Evolutionary conservation across 23 red algal species (phyloP).

Genomic region (Pyropia haitanensis): DNA sequence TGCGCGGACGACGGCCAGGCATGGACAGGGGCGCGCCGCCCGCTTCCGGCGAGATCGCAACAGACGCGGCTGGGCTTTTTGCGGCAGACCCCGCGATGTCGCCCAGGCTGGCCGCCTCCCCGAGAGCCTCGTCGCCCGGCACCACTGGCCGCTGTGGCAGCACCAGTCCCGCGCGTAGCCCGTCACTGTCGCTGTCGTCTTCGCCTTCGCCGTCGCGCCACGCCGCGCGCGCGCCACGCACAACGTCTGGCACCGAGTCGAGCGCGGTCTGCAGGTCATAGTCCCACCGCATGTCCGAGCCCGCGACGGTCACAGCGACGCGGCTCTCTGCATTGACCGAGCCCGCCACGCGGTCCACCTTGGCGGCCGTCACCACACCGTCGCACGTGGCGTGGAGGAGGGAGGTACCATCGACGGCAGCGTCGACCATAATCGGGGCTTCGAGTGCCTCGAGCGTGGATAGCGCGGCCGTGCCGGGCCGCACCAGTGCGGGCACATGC

Average conservation of each 20-base stretch:
- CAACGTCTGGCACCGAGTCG: constrained; percentile 14
- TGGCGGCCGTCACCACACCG: constrained; percentile 11
- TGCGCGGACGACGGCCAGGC: background rate
- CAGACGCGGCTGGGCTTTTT: too few relatives aligned
- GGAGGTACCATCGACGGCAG: constrained; percentile 35
- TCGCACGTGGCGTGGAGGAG: background rate
- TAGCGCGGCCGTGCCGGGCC: constrained; percentile 1
- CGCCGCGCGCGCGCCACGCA: background rate
- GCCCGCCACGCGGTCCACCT: constrained; percentile 30
- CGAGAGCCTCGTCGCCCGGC: background rate
- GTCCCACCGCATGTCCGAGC: constrained; percentile 39
- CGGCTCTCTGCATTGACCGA: constrained; percentile 11
- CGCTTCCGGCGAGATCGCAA: too few relatives aligned
- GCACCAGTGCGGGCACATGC: constrained; percentile 6
- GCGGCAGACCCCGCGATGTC: too few relatives aligned
- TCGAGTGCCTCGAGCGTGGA: constrained; percentile 11
- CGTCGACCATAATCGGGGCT: constrained; percentile 40
- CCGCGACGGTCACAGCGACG: constrained; percentile 11
- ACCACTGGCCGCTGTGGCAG: background rate
- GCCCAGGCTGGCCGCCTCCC: background rate
- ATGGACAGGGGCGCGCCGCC: background rate
- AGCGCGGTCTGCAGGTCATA: constrained; percentile 44
- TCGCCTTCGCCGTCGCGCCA: constrained; percentile 11
- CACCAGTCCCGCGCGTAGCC: background rate
- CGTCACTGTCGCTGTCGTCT: background rate